These are phyloP conservation scores for Lentinula boryana DNA, from an alignment of 768 basidiomycete species.

Conservation along the genomic window DNA sequence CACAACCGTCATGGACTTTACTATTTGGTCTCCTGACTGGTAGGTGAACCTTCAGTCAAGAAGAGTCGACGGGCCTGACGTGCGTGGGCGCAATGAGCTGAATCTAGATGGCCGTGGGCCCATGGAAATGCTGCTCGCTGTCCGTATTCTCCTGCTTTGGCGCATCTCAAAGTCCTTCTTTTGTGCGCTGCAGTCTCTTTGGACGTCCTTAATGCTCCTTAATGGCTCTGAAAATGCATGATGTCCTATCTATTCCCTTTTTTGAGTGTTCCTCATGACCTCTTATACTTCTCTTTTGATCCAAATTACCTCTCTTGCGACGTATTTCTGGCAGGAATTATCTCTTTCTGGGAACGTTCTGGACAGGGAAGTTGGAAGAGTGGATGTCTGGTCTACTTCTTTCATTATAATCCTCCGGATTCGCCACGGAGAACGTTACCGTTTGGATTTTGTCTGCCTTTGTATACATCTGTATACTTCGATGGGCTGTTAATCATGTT, in stretches of 20 bases:
- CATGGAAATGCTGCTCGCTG: neutral
- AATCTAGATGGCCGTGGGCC: neutral
- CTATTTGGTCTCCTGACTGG: neutral
- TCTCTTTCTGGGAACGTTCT: neutral
- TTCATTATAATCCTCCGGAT: neutral
- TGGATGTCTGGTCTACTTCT: neutral
- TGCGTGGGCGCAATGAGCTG: neutral
- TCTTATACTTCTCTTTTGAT: neutral
- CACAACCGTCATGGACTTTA: neutral
- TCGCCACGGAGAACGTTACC: neutral
- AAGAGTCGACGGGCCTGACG: neutral
- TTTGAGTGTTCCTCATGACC: neutral
- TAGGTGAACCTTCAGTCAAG: neutral
- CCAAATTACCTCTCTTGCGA: neutral
- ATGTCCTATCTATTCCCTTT: neutral
- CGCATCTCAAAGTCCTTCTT: neutral
- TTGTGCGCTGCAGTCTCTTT: neutral
- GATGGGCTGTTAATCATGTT: slow-evolving; percentile 3
- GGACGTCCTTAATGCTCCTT: neutral
- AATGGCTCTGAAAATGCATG: neutral
- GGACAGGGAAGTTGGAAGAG: neutral
- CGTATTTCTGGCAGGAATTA: neutral
- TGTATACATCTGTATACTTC: neutral
- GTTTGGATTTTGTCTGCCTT: neutral
- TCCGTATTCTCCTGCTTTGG: neutral